These are phyloP conservation scores for Rubia tinctorum DNA, from an alignment of 305 asterid genomes.

Conservation along the genomic window DNA sequence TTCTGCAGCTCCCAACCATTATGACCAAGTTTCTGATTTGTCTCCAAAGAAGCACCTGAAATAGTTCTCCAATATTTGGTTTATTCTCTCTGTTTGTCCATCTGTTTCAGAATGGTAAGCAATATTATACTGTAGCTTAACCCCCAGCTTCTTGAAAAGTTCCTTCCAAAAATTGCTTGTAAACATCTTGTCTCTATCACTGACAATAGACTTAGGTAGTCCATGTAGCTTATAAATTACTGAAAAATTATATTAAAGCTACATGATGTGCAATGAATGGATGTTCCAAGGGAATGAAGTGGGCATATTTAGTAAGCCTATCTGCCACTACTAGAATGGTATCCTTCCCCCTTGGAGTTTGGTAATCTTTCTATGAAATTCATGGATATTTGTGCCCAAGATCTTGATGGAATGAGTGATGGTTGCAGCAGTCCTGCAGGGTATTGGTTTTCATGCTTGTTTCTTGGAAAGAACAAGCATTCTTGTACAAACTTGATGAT, in stretches of 20 bases:
- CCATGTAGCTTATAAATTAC: neutral
- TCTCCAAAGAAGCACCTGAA: neutral
- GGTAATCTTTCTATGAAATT: constrained; percentile 8
- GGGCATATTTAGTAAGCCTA: neutral
- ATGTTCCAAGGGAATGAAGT: neutral
- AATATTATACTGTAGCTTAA: neutral
- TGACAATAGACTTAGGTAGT: neutral
- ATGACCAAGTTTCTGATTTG: rapidly evolving
- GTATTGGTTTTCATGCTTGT: neutral
- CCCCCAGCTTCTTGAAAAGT: neutral
- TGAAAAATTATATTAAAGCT: neutral
- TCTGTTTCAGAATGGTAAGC: constrained; percentile 6
- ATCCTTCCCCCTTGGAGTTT: neutral
- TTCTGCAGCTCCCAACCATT: neutral
- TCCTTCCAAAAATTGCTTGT: neutral
- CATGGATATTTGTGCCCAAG: neutral
- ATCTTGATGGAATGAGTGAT: neutral
- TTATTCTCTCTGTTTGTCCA: neutral
- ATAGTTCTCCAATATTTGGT: neutral
- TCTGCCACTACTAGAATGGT: too few relatives aligned
- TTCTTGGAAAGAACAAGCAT: neutral
- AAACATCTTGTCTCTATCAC: neutral
- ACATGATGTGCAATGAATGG: neutral
- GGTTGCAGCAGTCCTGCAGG: neutral
- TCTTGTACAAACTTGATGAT: neutral